Evolutionary conservation across 306 rosid species (phyloP).

Genomic region (Prunus mongolica): DNA sequence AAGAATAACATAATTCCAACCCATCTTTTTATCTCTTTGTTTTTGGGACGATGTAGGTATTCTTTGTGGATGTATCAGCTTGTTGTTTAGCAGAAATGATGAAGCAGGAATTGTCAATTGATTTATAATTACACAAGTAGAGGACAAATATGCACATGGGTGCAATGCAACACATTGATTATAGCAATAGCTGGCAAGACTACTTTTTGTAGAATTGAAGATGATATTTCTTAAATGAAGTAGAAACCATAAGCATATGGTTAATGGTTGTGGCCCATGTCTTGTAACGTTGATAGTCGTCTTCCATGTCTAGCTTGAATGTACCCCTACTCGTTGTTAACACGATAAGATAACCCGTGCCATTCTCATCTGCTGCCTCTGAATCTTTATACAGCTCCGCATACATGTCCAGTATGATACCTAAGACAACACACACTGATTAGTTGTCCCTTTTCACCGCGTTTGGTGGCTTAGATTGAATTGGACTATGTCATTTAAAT

Average conservation of each 20-base stretch:
- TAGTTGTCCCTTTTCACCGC: background rate
- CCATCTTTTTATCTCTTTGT: background rate
- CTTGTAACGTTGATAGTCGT: slow-evolving; percentile 59
- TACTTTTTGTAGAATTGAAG: slow-evolving; percentile 12
- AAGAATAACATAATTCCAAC: background rate
- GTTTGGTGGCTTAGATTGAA: no score
- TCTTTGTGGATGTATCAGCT: background rate
- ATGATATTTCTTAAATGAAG: slow-evolving; percentile 58
- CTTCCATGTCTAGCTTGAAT: slow-evolving; percentile 86
- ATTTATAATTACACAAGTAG: background rate
- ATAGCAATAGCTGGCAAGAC: background rate
- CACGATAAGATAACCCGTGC: slow-evolving; percentile 73
- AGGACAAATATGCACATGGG: slow-evolving; percentile 1
- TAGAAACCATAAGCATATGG: slow-evolving; percentile 65
- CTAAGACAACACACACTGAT: slow-evolving; percentile 1
- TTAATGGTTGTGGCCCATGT: slow-evolving; percentile 73
- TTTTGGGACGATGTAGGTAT: background rate
- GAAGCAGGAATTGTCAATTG: background rate
- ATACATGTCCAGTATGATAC: slow-evolving; percentile 51
- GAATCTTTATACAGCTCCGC: slow-evolving; percentile 73
- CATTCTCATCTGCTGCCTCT: slow-evolving; percentile 35
- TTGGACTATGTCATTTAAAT: no score
- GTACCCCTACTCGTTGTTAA: slow-evolving; percentile 66
- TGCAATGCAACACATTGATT: background rate
- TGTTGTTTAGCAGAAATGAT: background rate